Conservation (phyloP, 1,284 basidiomycete species). For the Apiotrichum akiyoshidainum region DNA sequence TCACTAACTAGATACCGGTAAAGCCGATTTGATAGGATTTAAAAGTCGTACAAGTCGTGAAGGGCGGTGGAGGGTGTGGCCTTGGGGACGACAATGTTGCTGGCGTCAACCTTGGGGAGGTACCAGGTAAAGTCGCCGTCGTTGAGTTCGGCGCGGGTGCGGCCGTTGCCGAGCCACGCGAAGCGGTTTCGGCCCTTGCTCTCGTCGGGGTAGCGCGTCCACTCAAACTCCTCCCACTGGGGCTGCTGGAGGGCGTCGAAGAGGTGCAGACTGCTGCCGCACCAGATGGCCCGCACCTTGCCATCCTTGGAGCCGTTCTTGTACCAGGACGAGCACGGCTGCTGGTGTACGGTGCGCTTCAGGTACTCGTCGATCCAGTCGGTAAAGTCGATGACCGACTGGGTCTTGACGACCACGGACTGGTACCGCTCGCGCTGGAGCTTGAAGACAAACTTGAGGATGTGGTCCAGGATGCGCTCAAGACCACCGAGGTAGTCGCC, state of each 20-base stretch:
- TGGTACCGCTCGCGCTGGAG: conserved; percentile 12
- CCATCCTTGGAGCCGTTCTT: conserved; percentile 13
- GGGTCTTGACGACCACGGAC: conserved; percentile 4
- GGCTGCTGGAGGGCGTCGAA: conserved; percentile 12
- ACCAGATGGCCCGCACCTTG: conserved; percentile 10
- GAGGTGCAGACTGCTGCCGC: conserved; percentile 5
- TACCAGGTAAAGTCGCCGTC: conserved; percentile 8
- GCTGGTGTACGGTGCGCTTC: conserved; percentile 3
- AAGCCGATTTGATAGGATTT: not conserved
- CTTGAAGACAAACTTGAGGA: conserved; percentile 13
- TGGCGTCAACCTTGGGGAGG: conserved; percentile 6
- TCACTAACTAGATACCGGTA: not conserved
- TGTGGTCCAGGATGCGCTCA: conserved; percentile 10
- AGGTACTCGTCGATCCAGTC: conserved; percentile 7
- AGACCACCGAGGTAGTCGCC: conserved; percentile 13
- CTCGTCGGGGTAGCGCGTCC: conserved; percentile 10
- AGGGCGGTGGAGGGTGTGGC: not conserved
- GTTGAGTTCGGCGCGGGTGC: conserved; percentile 2
- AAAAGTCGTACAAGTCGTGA: conserved; percentile 4
- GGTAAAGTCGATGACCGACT: conserved; percentile 9
- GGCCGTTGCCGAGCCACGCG: conserved; percentile 12
- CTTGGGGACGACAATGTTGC: conserved; percentile 6
- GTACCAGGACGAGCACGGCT: conserved; percentile 6
- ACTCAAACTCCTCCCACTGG: conserved; percentile 13
- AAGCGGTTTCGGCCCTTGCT: conserved; percentile 3